Evolutionary conservation across 2,329 filamentous ascomycete species (phyloP), one percentile per base, ranked within the genome.

Genomic region (Penicillium brevicompactum): DNA sequence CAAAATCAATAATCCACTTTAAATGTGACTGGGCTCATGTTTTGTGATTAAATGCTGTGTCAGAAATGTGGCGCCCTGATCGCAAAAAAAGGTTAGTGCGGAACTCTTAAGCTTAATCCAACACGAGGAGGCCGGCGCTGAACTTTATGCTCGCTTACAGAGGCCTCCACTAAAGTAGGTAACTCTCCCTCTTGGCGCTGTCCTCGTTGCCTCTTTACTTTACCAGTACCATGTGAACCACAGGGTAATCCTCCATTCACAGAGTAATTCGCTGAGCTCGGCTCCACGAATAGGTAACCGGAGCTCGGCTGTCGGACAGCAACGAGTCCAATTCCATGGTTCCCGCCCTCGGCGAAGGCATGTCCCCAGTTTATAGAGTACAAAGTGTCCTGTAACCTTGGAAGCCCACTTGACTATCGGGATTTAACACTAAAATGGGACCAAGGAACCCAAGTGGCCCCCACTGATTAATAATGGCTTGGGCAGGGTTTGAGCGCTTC

Each of bases 51-150:
- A 22, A 18, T 21, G 60, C 56, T 57, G 55, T 60, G 57, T 65
- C 60, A 56, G 53, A 62, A 67, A 59, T 50, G 67, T 69, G 66
- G 69, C 69, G 69, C 66, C 67, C 64, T 67, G 69, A 67, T 72
- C 67, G 64, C 66, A 65, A 52, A 58, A 67, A 64, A 49, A 62
- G 63, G 65, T 68, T 74, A 70, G 70, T 68, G 69, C 65, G 64
- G 60, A 65, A 70, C 74, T 70, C 71, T 75, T 75, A 75, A 75
- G 73, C 72, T 75, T 75, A 75, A 75, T 74, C 71, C 70, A 67
- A 75, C 73, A 74, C 72, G 71, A 74, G 71, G 71, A 57, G 50
- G 52, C 48, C 58, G 60, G 55, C 63, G 61, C 63, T 63, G 63
- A 71, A 71, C 65, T 67, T 69, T 71, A 70, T 70, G 65, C 68